phyloP scores from a whole-genome alignment of 2,329 filamentous ascomycete genomes.

The Zasmidium citrigriseum region DNA sequence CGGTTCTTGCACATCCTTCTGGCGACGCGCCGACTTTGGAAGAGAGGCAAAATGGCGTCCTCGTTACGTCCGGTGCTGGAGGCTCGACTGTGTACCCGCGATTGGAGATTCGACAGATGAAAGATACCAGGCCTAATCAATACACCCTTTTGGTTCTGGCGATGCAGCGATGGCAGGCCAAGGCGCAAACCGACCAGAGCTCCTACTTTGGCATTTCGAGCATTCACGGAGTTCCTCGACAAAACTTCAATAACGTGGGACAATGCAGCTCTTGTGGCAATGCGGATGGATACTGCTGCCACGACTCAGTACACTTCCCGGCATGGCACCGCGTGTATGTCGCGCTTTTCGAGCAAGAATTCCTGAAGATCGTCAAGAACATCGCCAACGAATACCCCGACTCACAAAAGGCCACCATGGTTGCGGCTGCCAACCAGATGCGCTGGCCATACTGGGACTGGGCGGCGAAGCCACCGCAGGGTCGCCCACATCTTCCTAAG shows the following conservation, averaged over 20 bases:
- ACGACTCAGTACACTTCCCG: constrained; percentile 30
- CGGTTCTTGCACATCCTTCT: constrained; percentile 17
- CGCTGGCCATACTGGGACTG: constrained; percentile 35
- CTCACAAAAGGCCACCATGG: constrained; percentile 13
- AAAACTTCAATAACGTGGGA: constrained; percentile 24
- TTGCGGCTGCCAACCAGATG: constrained; percentile 22
- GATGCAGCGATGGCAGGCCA: constrained; percentile 20
- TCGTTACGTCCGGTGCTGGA: constrained; percentile 12
- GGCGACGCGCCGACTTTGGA: constrained; percentile 12
- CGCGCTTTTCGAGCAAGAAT: constrained; percentile 31
- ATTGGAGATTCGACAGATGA: constrained; percentile 28
- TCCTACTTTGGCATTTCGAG: constrained; percentile 25
- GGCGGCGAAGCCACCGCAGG: constrained; percentile 19
- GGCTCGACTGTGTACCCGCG: constrained; percentile 20
- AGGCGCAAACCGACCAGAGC: constrained; percentile 4
- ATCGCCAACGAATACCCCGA: constrained; percentile 22
- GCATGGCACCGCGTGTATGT: constrained; percentile 31
- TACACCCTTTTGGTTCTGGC: constrained; percentile 29
- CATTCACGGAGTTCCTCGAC: constrained; percentile 30
- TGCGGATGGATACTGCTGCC: constrained; percentile 29
- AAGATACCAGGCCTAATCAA: constrained; percentile 25
- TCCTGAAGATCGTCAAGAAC: constrained; percentile 21
- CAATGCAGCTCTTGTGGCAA: constrained; percentile 22
- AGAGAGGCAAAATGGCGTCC: constrained; percentile 12
- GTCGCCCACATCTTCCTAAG: constrained; percentile 17